Evolutionary conservation across 2,329 filamentous ascomycete genomes (phyloP), one percentile per base, ranked within the genome.

Genomic region (Exophiala spinifera): DNA sequence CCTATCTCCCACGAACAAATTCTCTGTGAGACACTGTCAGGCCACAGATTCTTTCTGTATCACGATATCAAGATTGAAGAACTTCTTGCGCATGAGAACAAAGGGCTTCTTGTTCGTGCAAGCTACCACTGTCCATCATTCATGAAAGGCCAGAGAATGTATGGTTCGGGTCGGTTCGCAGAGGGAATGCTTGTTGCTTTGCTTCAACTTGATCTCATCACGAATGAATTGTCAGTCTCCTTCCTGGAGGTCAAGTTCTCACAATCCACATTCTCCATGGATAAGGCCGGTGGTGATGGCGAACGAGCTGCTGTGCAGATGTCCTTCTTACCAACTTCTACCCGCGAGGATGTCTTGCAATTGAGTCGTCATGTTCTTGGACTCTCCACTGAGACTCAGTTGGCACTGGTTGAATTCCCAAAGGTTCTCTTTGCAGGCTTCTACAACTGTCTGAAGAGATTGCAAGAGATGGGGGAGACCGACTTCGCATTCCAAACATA

Each of bases 361-460:
- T 37, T 60, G 17, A 46, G 55, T 25, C 51, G 56, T 23, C 60
- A 57, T 44, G 59, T 64, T 31, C 56, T 65, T 10, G 57, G 62
- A 15, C 62, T 57, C 33, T 45, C 44, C n/a, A 39, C 23, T 5
- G 21, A 45, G 7, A 37, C 43, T 1, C 48, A 55, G 4, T 43
- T 69, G 3, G 63, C 64, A 2, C 70, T 87, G 1, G 73, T 86
- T 1, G 84, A 87, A 58, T 86, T 87, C 52, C 84, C 83, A 0
- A 80, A 79, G 0, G 70, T 86, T 3, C 66, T 87, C 1, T 69
- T 85, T 2, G 75, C 78, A 0, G 75, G 83, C 0, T 86, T 87
- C 60, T 69, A 76, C 21, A 79, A 80, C 21, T 84, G 79, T 0
- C 70, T 87, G 0, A 66, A 73, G 40, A 79, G 78, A 0, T 69